Percentiles rank a stretch among this genome's conserved stretches.
phyloP scores from a whole-genome alignment of 176 grass and related monocot genomes.

The Sorghum bicolor region DNA sequence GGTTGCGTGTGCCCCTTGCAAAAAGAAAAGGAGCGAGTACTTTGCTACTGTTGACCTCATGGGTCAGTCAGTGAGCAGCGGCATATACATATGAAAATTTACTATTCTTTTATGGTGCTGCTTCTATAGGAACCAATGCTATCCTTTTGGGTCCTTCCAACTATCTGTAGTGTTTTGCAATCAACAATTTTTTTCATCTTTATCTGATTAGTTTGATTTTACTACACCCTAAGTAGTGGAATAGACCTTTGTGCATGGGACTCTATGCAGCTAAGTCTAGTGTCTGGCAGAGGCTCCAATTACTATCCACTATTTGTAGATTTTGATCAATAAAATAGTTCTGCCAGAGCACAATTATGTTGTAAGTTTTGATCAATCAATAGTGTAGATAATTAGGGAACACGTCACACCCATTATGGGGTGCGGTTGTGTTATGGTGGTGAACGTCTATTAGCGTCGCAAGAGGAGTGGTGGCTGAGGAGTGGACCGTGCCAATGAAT shows the following conservation, averaged over 20 bases:
- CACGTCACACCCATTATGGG: too few relatives aligned
- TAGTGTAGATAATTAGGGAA: too few relatives aligned
- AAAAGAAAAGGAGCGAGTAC: too few relatives aligned
- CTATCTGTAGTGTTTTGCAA: neutral
- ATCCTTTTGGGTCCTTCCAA: neutral
- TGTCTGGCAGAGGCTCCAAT: neutral
- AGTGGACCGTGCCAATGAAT: too few relatives aligned
- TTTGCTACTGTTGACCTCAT: too few relatives aligned
- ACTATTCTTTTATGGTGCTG: neutral
- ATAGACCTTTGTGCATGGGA: neutral
- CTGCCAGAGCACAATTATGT: neutral
- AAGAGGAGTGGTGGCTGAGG: too few relatives aligned
- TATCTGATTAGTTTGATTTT: neutral
- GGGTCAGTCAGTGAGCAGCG: too few relatives aligned
- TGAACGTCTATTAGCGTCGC: too few relatives aligned
- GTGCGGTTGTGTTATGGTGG: too few relatives aligned
- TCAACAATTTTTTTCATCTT: neutral
- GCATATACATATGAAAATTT: too few relatives aligned
- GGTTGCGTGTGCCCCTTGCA: too few relatives aligned
- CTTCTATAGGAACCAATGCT: neutral
- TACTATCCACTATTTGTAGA: neutral
- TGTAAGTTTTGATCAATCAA: neutral
- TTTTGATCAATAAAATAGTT: neutral
- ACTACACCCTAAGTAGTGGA: neutral
- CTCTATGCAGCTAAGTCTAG: neutral